These are phyloP conservation scores for Clathrus columnatus DNA, from an alignment of 768 basidiomycete species.

Conservation along the genomic window DNA sequence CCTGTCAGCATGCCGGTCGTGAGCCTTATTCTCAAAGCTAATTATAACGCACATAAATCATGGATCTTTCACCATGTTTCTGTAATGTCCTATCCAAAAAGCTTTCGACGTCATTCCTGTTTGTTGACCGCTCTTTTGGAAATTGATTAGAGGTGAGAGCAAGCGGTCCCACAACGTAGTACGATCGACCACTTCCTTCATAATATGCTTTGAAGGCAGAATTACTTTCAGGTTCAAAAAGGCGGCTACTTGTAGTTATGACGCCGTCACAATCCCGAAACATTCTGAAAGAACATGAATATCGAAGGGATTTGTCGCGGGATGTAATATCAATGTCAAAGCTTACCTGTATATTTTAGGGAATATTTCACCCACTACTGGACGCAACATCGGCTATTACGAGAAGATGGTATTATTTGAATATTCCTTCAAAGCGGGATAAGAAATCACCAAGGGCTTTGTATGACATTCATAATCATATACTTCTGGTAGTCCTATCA, in stretches of 20 bases:
- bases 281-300: not conserved
- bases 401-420: too few relatives aligned
- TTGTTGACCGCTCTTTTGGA: too few relatives aligned
- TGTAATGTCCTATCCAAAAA: constrained; percentile 14
- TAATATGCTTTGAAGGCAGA: not conserved
- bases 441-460: not conserved
- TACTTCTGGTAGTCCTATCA: not conserved
- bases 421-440: not conserved
- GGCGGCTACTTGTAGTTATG: not conserved
- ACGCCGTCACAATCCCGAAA: not conserved
- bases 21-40: not conserved
- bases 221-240: not conserved
- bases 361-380: not conserved
- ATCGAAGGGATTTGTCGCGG: too few relatives aligned
- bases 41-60: constrained; percentile 17
- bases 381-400: not conserved
- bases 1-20: constrained; percentile 2
- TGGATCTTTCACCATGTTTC: constrained; percentile 14
- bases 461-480: not conserved
- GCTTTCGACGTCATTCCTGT: constrained; percentile 14
- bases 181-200: constrained; percentile 8
- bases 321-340: not conserved
- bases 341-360: not conserved
- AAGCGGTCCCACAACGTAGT: constrained; percentile 14
- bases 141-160: constrained; percentile 1